These are phyloP conservation scores for Anisogramma anomala DNA, from an alignment of 2,329 filamentous ascomycete species.

Conservation along the genomic window DNA sequence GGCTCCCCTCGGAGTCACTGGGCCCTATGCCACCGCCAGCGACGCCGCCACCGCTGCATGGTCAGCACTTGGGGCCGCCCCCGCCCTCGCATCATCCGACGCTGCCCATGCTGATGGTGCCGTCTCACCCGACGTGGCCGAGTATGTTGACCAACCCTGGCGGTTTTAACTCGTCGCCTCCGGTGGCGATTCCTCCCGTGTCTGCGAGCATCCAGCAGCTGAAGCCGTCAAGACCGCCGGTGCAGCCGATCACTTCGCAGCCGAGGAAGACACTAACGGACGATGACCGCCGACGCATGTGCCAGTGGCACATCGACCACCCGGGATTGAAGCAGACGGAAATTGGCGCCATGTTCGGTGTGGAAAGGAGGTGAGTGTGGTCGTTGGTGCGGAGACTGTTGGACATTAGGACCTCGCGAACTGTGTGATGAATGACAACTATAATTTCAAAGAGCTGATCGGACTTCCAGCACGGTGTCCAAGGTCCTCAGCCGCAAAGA, in stretches of 20 bases:
- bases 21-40: constrained; percentile 43
- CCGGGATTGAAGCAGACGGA: constrained; percentile 89
- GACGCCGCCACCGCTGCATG: constrained; percentile 45
- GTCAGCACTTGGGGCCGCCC: constrained; percentile 34
- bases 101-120: constrained; percentile 61
- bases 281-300: constrained; percentile 84
- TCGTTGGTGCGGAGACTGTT: background rate
- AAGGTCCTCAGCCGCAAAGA: constrained; percentile 93
- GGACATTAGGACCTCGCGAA: no score
- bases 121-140: constrained; percentile 59
- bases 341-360: constrained; percentile 89
- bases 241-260: constrained; percentile 44
- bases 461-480: constrained; percentile 71
- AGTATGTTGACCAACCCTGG: constrained; percentile 68
- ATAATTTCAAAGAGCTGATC: constrained; percentile 22
- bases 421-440: no score
- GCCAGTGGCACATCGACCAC: constrained; percentile 81
- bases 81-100: constrained; percentile 34
- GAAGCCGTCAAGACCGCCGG: constrained; percentile 29
- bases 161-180: constrained; percentile 45
- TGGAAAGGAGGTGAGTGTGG: constrained; percentile 76
- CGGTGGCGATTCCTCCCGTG: constrained; percentile 47
- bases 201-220: constrained; percentile 39
- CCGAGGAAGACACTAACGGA: constrained; percentile 83
- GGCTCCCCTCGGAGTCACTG: constrained; percentile 39